These are phyloP conservation scores for Hysterium pulicare DNA, from an alignment of 2,329 filamentous ascomycete species.

Conservation along the genomic window DNA sequence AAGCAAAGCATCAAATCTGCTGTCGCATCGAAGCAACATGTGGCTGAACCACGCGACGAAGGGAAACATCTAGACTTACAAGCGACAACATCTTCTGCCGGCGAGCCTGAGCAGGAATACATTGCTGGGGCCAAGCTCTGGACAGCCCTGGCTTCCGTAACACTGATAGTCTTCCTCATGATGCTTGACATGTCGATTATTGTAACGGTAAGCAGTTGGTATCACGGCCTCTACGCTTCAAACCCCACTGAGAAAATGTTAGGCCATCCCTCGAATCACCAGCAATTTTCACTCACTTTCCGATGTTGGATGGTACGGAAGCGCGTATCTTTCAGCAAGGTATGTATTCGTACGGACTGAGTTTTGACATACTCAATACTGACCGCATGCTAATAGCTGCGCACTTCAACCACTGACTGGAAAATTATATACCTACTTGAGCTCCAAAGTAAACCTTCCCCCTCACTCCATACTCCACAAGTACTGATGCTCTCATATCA, in stretches of 20 bases:
- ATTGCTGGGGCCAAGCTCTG: constrained; percentile 2
- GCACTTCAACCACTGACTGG: neutral
- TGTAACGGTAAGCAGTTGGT: constrained; percentile 4
- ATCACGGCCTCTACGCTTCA: neutral
- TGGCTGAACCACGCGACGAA: too few species aligned
- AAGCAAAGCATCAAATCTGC: too few species aligned
- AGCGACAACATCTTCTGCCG: too few species aligned
- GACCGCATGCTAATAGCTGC: neutral
- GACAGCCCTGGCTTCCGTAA: constrained; percentile 1
- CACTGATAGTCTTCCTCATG: constrained; percentile 4
- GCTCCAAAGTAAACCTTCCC: constrained; percentile 1
- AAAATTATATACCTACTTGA: neutral
- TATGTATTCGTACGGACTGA: neutral
- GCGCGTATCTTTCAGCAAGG: constrained; percentile 20
- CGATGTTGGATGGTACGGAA: constrained; percentile 22
- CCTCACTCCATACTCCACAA: neutral
- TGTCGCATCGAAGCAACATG: too few species aligned
- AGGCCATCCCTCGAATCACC: constrained; percentile 13
- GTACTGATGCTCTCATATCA: constrained; percentile 1
- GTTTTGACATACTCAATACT: neutral
- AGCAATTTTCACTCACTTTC: constrained; percentile 9
- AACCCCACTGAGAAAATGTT: too few species aligned
- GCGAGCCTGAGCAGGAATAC: neutral
- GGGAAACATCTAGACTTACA: too few species aligned
- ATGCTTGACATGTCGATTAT: constrained; percentile 10